Percentiles rank a stretch among this genome's conserved stretches.
Evolutionary conservation across 192 early-diverging fungal genomes (phyloP).

Genomic region (Coemansia guatemalensis): DNA sequence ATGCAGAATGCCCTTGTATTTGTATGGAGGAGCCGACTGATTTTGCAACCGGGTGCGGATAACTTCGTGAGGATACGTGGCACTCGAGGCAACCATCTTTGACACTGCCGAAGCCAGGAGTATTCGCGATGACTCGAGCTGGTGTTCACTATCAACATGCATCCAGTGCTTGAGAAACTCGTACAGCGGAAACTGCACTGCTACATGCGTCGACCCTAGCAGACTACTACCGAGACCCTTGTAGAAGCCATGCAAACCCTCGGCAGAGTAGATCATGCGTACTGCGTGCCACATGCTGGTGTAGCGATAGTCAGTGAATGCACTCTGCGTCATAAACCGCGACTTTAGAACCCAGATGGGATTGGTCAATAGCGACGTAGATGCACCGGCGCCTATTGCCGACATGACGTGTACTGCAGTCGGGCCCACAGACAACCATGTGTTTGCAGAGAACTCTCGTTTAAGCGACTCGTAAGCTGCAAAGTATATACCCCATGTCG

Average conservation of each 20-base stretch:
- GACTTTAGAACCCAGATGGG: constrained; percentile 94
- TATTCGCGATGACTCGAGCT: constrained; percentile 57
- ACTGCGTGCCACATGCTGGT: constrained; percentile 81
- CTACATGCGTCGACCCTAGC: constrained; percentile 90
- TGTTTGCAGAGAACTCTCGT: constrained; percentile 27
- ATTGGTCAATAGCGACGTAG: constrained; percentile 76
- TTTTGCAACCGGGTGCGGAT: constrained; percentile 93
- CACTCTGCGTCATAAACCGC: constrained; percentile 83
- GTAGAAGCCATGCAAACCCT: constrained; percentile 85
- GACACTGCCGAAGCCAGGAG: constrained; percentile 78
- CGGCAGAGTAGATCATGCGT: constrained; percentile 65
- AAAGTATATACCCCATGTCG: constrained; percentile 93
- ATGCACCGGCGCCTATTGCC: constrained; percentile 82
- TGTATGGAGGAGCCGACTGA: constrained; percentile 66
- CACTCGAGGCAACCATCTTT: constrained; percentile 85
- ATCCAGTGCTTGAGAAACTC: constrained; percentile 73
- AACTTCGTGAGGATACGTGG: constrained; percentile 96
- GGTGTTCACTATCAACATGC: constrained; percentile 17
- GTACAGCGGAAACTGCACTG: constrained; percentile 95
- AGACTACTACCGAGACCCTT: constrained; percentile 90
- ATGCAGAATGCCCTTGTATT: constrained; percentile 84
- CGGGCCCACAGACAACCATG: constrained; percentile 11
- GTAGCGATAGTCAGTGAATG: constrained; percentile 75
- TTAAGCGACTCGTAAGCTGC: constrained; percentile 84
- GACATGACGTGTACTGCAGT: constrained; percentile 74